phyloP scores from a whole-genome alignment of 192 early-diverging fungal genomes.

The Phycomyces nitens region DNA sequence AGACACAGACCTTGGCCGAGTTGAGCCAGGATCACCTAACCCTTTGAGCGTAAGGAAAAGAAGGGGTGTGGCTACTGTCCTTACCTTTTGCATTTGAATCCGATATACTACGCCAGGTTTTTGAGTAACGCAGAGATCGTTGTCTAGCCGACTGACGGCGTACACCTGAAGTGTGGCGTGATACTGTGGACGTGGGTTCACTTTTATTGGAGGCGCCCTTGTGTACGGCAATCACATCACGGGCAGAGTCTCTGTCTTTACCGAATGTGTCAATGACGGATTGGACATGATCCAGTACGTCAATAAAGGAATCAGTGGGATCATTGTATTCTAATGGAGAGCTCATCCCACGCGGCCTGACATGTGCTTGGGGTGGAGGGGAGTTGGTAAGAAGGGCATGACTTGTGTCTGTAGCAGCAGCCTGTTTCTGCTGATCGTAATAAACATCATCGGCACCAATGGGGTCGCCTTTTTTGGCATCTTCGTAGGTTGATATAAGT shows the following conservation, averaged over 20 bases:
- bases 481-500: slow-evolving; percentile 19
- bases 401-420: background rate
- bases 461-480: slow-evolving; percentile 1
- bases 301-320: background rate
- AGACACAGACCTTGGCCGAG: no score
- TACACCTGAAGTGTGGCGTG: background rate
- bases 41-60: no score
- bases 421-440: slow-evolving; percentile 12
- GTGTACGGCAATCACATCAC: slow-evolving; percentile 33
- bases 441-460: slow-evolving; percentile 4
- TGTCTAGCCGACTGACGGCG: background rate
- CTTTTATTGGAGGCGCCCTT: background rate
- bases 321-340: slow-evolving; percentile 1
- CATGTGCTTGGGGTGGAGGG: background rate
- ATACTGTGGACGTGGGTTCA: background rate
- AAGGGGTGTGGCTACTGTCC: no score
- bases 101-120: slow-evolving; percentile 1
- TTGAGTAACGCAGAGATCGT: background rate
- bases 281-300: slow-evolving; percentile 32
- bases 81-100: background rate
- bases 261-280: slow-evolving; percentile 33
- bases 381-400: background rate
- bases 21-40: no score
- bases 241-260: slow-evolving; percentile 33
- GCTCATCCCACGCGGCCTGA: slow-evolving; percentile 5